phyloP scores from a whole-genome alignment of 768 basidiomycete genomes.

The Kockovaella imperatae region DNA sequence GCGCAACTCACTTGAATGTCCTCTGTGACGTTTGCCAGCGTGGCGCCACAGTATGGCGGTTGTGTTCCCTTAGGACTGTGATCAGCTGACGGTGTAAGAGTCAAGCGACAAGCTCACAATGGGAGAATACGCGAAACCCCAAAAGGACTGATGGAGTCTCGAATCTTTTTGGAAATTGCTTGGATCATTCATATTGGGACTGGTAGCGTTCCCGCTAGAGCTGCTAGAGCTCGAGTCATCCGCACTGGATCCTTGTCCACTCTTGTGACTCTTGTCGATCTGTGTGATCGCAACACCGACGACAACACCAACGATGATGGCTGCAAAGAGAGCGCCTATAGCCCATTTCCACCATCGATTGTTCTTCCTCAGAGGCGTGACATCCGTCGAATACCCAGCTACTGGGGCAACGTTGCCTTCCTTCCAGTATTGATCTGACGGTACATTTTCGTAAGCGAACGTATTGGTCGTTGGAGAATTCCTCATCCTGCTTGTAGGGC shows the following conservation, averaged over 20 bases:
- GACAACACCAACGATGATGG: constrained; percentile 48
- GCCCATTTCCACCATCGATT: constrained; percentile 46
- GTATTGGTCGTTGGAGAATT: neutral
- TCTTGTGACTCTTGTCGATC: constrained; percentile 41
- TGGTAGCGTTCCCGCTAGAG: constrained; percentile 13
- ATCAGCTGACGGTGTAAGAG: too few species aligned
- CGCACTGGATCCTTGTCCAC: constrained; percentile 2
- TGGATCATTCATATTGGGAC: constrained; percentile 57
- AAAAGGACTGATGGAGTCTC: constrained; percentile 65
- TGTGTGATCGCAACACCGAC: constrained; percentile 62
- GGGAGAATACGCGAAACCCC: constrained; percentile 82
- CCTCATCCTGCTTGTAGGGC: neutral
- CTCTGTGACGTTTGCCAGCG: constrained; percentile 37
- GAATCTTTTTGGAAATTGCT: constrained; percentile 66
- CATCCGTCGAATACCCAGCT: neutral
- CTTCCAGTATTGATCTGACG: constrained; percentile 27
- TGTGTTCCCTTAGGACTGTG: constrained; percentile 11
- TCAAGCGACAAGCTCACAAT: constrained; percentile 18
- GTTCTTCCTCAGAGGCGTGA: constrained; percentile 5
- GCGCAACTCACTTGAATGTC: constrained; percentile 33
- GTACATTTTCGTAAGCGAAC: constrained; percentile 27
- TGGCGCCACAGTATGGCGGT: constrained; percentile 32
- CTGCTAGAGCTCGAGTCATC: constrained; percentile 14
- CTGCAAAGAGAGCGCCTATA: constrained; percentile 53
- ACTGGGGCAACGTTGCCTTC: neutral